A percentile compares a stretch with the other conserved stretches of the same genome.
Evolutionary conservation across 495 filamentous ascomycete species (phyloP).

Genomic region (Penicillium odoratum): DNA sequence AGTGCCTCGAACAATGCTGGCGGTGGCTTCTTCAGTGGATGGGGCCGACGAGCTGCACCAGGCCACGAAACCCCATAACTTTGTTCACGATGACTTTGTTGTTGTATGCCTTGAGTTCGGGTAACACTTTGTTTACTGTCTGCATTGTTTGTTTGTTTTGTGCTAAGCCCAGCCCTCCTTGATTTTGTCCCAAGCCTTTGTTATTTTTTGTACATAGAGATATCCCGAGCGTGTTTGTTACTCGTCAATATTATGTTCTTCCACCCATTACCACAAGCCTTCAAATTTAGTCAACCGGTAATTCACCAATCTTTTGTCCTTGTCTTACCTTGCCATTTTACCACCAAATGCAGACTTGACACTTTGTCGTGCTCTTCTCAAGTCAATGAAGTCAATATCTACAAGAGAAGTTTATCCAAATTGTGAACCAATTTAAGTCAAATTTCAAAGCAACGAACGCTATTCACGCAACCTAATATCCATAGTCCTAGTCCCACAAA

Average conservation of each 20-base stretch:
- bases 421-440: neutral
- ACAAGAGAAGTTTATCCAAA: neutral
- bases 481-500: neutral
- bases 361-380: no score
- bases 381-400: neutral
- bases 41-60: conserved; percentile 49
- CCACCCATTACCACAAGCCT: no score
- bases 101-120: neutral
- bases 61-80: conserved; percentile 20
- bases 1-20: conserved; percentile 16
- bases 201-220: neutral
- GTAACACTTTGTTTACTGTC: neutral
- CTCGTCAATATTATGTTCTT: no score
- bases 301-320: no score
- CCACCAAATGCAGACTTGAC: no score
- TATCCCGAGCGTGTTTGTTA: neutral
- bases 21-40: conserved; percentile 55
- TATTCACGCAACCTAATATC: neutral
- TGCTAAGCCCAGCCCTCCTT: neutral
- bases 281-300: no score
- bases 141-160: conserved; percentile 1
- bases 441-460: neutral
- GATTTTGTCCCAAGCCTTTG: no score
- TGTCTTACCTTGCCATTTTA: no score
- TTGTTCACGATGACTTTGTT: conserved; percentile 1